A percentile compares a stretch with the other conserved stretches of the same genome.
Conservation (phyloP, 2,329 filamentous ascomycete genomes). For the Microsporum canis region DNA sequence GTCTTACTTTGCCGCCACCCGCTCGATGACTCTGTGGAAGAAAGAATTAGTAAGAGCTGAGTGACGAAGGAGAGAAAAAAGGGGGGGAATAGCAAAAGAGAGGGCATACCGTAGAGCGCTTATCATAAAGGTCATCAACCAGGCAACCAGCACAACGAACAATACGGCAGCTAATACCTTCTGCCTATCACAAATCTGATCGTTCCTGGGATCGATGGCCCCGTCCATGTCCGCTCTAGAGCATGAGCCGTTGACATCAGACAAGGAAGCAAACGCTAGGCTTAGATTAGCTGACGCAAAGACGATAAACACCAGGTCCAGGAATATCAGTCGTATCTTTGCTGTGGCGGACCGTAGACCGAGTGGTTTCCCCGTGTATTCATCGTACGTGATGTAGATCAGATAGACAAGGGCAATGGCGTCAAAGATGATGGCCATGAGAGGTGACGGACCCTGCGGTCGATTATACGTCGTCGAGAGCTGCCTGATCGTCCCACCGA, state of each 20-base stretch:
- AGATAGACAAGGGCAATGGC: conserved; percentile 81
- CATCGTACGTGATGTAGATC: conserved; percentile 87
- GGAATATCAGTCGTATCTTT: conserved; percentile 79
- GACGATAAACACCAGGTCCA: conserved; percentile 93
- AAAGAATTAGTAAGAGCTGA: background rate
- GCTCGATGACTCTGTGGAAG: conserved; percentile 14
- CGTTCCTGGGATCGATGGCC: conserved; percentile 24
- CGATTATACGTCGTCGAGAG: conserved; percentile 40
- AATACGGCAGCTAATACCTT: conserved; percentile 67
- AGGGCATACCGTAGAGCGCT: conserved; percentile 29
- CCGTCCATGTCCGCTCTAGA: conserved; percentile 36
- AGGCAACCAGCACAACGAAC: conserved; percentile 71
- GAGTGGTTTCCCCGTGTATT: conserved; percentile 88
- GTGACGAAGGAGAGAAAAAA: background rate
- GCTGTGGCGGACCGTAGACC: conserved; percentile 71
- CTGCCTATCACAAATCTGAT: conserved; percentile 50
- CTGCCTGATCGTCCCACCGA: conserved; percentile 64
- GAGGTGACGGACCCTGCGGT: conserved; percentile 60
- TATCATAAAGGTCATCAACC: conserved; percentile 79
- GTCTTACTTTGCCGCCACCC: conserved; percentile 11
- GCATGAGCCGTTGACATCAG: conserved; percentile 49
- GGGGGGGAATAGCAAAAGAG: background rate
- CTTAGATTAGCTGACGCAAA: conserved; percentile 91
- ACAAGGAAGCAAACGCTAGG: conserved; percentile 74
- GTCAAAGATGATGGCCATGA: conserved; percentile 84